phyloP scores from a whole-genome alignment of 331 rosid genomes.

The Malus hybrid region DNA sequence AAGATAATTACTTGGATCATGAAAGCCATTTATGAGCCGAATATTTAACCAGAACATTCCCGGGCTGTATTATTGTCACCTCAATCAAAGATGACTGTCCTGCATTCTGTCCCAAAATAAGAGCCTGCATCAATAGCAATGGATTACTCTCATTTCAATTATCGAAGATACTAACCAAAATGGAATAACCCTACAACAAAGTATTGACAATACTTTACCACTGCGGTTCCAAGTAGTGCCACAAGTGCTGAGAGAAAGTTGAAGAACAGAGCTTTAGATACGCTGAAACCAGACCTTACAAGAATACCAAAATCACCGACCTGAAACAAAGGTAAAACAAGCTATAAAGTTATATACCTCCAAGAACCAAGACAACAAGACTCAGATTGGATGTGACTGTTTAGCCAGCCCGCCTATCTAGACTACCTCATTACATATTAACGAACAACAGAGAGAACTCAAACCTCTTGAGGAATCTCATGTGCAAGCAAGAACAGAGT shows the following conservation, averaged over 20 bases:
- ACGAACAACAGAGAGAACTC: conserved; percentile 7
- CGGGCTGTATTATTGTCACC: conserved; percentile 38
- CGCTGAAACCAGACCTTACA: conserved; percentile 87
- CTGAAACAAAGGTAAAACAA: conserved; percentile 34
- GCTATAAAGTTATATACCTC: not conserved
- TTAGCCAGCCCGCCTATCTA: not conserved
- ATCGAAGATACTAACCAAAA: conserved; percentile 5
- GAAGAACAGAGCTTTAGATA: conserved; percentile 77
- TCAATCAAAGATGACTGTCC: conserved; percentile 93
- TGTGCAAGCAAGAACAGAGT: conserved; percentile 93
- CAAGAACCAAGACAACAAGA: not conserved
- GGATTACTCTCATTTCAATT: conserved; percentile 3
- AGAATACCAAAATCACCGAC: conserved; percentile 94
- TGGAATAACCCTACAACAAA: not conserved
- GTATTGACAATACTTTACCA: conserved; percentile 37
- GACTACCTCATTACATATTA: not conserved
- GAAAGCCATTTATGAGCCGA: conserved; percentile 6
- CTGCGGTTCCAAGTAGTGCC: conserved; percentile 84
- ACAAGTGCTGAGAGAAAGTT: conserved; percentile 92
- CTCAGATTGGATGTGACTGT: not conserved
- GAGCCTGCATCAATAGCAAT: conserved; percentile 48
- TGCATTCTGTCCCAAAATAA: conserved; percentile 83
- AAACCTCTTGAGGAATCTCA: conserved; percentile 98
- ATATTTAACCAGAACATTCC: not conserved
- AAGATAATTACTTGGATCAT: not conserved